Evolutionary conservation across 768 basidiomycete species (phyloP).

Genomic region (Leccinum pellstonianum): DNA sequence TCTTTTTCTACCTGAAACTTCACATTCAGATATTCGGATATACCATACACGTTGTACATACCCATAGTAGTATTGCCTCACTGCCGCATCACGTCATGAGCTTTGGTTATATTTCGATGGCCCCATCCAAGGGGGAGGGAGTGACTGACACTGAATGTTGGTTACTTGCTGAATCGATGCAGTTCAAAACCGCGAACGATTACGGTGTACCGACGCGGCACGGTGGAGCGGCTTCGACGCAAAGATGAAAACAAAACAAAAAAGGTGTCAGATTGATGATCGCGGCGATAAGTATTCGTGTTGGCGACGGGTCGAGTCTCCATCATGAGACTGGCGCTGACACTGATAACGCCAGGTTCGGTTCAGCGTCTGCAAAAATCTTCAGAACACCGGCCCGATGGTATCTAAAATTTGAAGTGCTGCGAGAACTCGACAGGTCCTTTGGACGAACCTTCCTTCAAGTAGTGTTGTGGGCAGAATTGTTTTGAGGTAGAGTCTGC

Average conservation of each 20-base stretch:
- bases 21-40: conserved; percentile 4
- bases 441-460: not conserved
- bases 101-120: not conserved
- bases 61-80: not conserved
- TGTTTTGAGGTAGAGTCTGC: not conserved
- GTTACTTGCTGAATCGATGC: not conserved
- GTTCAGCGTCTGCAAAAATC: too few relatives aligned
- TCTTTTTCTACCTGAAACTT: not conserved
- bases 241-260: too few relatives aligned
- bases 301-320: too few relatives aligned
- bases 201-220: too few relatives aligned
- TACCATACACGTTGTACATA: conserved; percentile 21
- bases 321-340: too few relatives aligned
- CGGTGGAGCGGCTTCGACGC: too few relatives aligned
- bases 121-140: not conserved
- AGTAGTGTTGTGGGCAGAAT: not conserved
- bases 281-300: too few relatives aligned
- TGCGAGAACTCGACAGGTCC: not conserved
- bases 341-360: too few relatives aligned
- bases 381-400: too few relatives aligned
- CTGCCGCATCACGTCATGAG: not conserved
- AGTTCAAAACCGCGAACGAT: too few relatives aligned
- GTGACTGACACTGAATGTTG: not conserved
- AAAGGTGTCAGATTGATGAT: too few relatives aligned
- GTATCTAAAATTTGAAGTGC: not conserved